Conservation (phyloP, 257 asterid genomes). For the Solanum ossicruentum region DNA sequence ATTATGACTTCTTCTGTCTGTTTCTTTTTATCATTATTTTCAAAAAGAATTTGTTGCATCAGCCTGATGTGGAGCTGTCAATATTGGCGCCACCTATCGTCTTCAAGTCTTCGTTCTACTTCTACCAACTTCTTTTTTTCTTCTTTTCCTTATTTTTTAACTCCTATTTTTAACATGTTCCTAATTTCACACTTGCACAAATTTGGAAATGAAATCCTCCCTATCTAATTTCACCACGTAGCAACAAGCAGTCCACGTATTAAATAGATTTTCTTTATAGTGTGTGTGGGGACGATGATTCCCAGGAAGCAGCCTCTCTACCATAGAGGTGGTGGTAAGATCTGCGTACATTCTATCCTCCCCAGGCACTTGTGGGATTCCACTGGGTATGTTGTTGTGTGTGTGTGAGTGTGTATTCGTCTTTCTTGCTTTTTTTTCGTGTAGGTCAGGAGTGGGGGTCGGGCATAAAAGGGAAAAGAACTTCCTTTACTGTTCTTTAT, state of each 20-base stretch:
- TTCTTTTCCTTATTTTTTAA: not conserved
- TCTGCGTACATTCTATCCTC: too few species aligned
- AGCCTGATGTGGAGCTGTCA: not conserved
- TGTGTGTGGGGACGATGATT: not conserved
- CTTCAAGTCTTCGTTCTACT: not conserved
- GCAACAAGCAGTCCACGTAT: not conserved
- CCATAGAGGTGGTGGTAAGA: too few species aligned
- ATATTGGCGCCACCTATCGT: not conserved
- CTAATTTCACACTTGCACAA: not conserved
- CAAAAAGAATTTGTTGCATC: slow-evolving; percentile 15
- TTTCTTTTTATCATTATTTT: not conserved
- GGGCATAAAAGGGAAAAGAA: not conserved
- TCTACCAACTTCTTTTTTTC: not conserved
- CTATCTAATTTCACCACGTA: not conserved
- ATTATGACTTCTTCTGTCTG: slow-evolving; percentile 1
- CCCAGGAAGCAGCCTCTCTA: too few species aligned
- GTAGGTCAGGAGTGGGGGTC: not conserved
- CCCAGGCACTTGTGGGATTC: too few species aligned
- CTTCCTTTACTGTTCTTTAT: not conserved
- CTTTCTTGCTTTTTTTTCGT: not conserved
- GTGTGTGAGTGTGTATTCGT: too few species aligned
- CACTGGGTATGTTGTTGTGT: too few species aligned
- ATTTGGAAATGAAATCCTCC: not conserved
- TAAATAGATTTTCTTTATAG: not conserved
- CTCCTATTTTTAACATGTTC: not conserved